These are phyloP conservation scores for Cladophialophora bantiana DNA, from an alignment of 2,329 filamentous ascomycete genomes.

Conservation along the genomic window DNA sequence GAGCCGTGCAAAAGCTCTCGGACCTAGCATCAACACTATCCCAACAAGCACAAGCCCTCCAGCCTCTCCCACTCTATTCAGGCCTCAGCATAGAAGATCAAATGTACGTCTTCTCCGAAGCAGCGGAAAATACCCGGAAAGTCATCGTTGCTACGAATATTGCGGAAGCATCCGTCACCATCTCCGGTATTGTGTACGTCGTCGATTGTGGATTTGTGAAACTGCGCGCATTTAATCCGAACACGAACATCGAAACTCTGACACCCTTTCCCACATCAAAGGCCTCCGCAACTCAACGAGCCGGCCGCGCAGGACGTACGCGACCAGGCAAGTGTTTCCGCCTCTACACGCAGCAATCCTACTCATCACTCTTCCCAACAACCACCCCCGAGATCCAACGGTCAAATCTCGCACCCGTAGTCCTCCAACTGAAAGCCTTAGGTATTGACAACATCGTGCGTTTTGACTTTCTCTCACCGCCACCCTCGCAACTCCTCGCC, in stretches of 20 bases:
- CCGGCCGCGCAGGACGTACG: conserved; percentile 87
- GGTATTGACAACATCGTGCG: conserved; percentile 93
- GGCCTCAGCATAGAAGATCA: conserved; percentile 90
- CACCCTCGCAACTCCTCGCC: conserved; percentile 82
- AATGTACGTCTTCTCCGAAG: conserved; percentile 89
- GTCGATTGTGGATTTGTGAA: conserved; percentile 93
- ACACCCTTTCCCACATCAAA: conserved; percentile 84
- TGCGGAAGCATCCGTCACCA: conserved; percentile 93
- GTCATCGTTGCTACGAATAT: conserved; percentile 96
- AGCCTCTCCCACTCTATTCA: conserved; percentile 83
- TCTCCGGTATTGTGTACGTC: conserved; percentile 89
- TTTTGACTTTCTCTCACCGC: conserved; percentile 87
- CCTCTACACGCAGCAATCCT: conserved; percentile 82
- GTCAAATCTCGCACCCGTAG: conserved; percentile 84
- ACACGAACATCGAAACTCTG: conserved; percentile 84
- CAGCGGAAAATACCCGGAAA: conserved; percentile 82
- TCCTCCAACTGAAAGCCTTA: conserved; percentile 91
- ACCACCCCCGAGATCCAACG: conserved; percentile 91
- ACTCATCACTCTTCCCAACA: conserved; percentile 69
- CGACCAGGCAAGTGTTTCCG: conserved; percentile 92
- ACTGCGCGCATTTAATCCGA: conserved; percentile 81
- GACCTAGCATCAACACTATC: conserved; percentile 72
- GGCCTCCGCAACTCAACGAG: conserved; percentile 89
- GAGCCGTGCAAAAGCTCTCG: conserved; percentile 76
- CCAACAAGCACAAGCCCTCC: conserved; percentile 64